Base-by-base conservation (phyloP, 2,329 filamentous ascomycete species). In the Bertia moriformis region DNA sequence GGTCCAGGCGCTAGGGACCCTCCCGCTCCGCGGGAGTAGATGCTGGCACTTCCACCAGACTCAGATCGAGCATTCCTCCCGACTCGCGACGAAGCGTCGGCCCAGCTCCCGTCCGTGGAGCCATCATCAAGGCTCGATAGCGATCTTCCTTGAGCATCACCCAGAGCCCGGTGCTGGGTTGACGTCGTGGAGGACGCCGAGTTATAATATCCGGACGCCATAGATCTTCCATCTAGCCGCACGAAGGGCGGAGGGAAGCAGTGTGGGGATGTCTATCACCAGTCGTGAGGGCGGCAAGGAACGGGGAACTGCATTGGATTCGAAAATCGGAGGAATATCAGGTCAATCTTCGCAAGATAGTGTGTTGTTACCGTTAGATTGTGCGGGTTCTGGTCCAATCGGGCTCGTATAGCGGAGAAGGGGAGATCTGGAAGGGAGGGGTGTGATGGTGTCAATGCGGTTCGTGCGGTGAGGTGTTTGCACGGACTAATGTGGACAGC, bases 131-230 rank as follows among this genome's bases (percentile, higher is more conserved):
- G 56, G 38, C 58, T 60, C 35, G 56, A 51, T 22, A 54, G 54
- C 20, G 58, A 53, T 41, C 51, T 52, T 39, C 54, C 53, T n/a
- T n/a, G n/a, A n/a, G n/a, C n/a, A 45, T 61, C 57, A 44, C 50
- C 53, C 42, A 55, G 45, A 37, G 47, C 51, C 39, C 57, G 59
- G 46, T 58, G 53, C 47, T 61, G 58, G 47, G 53, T 56, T 43
- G 59, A 60, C 46, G 54, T 56, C 43, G 52, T 54, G 41, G 59
- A 61, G 52, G 55, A 59, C 46, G 51, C 51, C 51, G 53, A 54
- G 49, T 60, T 56, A 48, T 59, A 55, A 48, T 59, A 55, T 50
- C 51, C 57, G 51, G 59, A 60, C 56, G 59, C 59, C 59, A 62
- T 62, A 48, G 49, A 53, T 54, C 55, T 59, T n/a, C 59, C 59